A percentile compares a stretch with the other conserved stretches of the same genome.
These are phyloP conservation scores for Pseudonectria buxi DNA, from an alignment of 2,329 filamentous ascomycete species.

Conservation along the genomic window DNA sequence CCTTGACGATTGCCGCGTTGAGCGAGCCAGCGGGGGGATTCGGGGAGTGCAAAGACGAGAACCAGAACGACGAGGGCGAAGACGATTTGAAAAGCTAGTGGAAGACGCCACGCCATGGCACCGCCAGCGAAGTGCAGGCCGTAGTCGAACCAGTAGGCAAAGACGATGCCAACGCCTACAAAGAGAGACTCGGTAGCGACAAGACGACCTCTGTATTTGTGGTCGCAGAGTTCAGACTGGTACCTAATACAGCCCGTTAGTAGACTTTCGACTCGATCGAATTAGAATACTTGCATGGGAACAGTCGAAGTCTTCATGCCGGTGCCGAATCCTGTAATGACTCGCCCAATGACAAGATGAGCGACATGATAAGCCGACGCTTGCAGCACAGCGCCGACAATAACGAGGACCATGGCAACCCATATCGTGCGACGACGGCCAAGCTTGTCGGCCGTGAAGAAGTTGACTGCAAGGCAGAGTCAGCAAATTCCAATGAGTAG, in stretches of 20 bases:
- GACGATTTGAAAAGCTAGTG: constrained; percentile 25
- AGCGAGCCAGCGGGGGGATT: constrained; percentile 35
- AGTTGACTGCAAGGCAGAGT: constrained; percentile 22
- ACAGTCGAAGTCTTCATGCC: constrained; percentile 30
- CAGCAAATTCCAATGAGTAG: background rate
- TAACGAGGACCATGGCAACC: constrained; percentile 46
- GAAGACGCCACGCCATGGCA: constrained; percentile 18
- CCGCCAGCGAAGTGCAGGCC: constrained; percentile 27
- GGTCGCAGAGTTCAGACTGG: constrained; percentile 31
- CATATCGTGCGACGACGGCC: constrained; percentile 46
- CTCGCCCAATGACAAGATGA: constrained; percentile 40
- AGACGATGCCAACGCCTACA: constrained; percentile 32
- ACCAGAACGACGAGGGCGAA: constrained; percentile 27
- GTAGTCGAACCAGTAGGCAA: constrained; percentile 36
- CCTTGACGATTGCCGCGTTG: constrained; percentile 29
- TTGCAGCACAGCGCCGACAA: constrained; percentile 52
- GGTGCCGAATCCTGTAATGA: constrained; percentile 42
- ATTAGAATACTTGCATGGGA: constrained; percentile 17
- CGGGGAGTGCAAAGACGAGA: constrained; percentile 32
- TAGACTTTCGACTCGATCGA: too few species aligned
- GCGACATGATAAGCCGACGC: constrained; percentile 33
- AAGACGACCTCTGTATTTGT: constrained; percentile 40
- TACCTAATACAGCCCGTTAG: constrained; percentile 8
- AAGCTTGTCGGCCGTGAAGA: constrained; percentile 44
- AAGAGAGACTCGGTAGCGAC: constrained; percentile 41